Evolutionary conservation across 139 green algal genomes (phyloP), one percentile per base, ranked within the genome.

Genomic region (Coccomyxa sp.): DNA sequence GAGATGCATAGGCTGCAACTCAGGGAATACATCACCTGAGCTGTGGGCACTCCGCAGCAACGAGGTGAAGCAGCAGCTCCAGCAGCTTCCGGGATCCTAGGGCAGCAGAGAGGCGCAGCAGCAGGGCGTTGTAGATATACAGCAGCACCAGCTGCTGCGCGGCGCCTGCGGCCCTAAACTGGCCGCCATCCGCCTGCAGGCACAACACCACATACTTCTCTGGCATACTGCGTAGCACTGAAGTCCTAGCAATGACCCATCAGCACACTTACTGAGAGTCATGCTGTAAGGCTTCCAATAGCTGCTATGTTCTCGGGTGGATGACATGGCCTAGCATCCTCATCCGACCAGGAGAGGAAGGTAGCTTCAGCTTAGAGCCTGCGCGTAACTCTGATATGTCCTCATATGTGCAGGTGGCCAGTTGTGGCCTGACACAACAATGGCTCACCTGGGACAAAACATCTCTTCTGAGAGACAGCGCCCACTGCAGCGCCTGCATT

Each of bases 131-230:
- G 58, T 76, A 82, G 8, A 87, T 33, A 9, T 35, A 40, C 75
- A 86, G 72, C 58, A 88, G 16, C 29, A 81, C 81, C 34, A 78
- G 80, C 70, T 74, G 70, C 10, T 77, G 80, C 39, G 83, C 81
- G 2, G 76, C 40, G 29, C 39, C 50, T 24, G 83, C 40, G 27
- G 40, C 44, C 10, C 44, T 58, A 14, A 10, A 58, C 14, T 58
- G 10, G 44, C 44, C 12, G 10, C 44, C 44, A 58, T 10, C 44
- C 44, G 14, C 10, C 12, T 27, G 44, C 44, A 58, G 12, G 44
- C 44, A 58, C 44, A 58, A 58, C 44, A 58, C 44, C 44, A 58
- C 44, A n/a, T n/a, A n/a, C n/a, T n/a, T n/a, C 44, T 10, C 44
- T 58, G 10, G 12, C 10, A 14, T 27, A 58, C 44, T 27, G 44